Conservation (phyloP, 2,329 filamentous ascomycete genomes). For the Talaromyces rugulosus region DNA sequence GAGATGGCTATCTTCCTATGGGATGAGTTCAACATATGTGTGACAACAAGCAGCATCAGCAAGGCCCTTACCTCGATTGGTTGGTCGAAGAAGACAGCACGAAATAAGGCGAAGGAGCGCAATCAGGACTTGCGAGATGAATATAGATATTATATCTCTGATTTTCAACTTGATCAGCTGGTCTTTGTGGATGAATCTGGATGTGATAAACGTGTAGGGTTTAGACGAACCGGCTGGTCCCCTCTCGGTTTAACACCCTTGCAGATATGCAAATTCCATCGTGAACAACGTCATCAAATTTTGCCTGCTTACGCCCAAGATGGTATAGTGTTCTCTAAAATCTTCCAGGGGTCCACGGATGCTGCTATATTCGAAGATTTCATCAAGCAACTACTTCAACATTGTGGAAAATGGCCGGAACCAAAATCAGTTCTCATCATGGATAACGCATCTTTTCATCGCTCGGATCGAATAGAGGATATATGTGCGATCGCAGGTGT, state of each 20-base stretch:
- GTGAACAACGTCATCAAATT: constrained; percentile 23
- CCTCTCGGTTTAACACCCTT: constrained; percentile 25
- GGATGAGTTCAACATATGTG: constrained; percentile 21
- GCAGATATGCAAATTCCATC: constrained; percentile 19
- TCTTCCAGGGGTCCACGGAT: constrained; percentile 23
- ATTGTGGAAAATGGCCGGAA: constrained; percentile 20
- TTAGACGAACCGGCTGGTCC: constrained; percentile 33
- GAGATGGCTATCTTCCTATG: constrained; percentile 29
- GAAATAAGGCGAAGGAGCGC: constrained; percentile 25
- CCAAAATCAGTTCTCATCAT: constrained; percentile 25
- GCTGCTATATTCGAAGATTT: constrained; percentile 27
- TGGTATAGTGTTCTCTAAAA: neutral
- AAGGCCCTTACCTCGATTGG: constrained; percentile 14
- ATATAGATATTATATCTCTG: no score
- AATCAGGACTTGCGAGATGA: constrained; percentile 11
- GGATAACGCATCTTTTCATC: constrained; percentile 18
- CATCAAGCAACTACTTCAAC: constrained; percentile 21
- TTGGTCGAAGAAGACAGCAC: constrained; percentile 22
- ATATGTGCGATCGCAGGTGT: neutral
- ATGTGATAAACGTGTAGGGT: constrained; percentile 19
- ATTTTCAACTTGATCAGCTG: no score
- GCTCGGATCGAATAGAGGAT: neutral
- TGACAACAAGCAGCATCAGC: constrained; percentile 20
- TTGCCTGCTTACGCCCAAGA: constrained; percentile 30
- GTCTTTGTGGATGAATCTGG: no score